Percentiles rank a stretch among this genome's conserved stretches.
phyloP scores from a whole-genome alignment of 2,329 filamentous ascomycete genomes.

The Rugonectria rugulosa region DNA sequence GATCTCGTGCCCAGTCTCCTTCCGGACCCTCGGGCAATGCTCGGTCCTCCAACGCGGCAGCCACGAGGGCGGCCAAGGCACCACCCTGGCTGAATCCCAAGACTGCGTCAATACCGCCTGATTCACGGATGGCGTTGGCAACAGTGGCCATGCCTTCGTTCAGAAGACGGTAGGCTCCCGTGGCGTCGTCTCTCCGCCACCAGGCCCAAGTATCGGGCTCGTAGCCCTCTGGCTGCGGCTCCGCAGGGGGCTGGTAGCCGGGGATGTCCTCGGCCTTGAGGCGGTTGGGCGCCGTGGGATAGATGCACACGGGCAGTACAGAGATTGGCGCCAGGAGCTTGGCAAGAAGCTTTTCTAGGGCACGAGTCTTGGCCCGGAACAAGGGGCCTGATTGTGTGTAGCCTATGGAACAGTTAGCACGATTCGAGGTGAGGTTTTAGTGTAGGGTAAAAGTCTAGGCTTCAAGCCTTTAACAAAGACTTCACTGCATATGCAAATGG shows the following conservation, averaged over 20 bases:
- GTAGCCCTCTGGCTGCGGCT: conserved; percentile 54
- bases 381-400: conserved; percentile 89
- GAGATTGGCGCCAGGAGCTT: conserved; percentile 73
- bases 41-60: conserved; percentile 70
- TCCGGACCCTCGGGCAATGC: conserved; percentile 37
- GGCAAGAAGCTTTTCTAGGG: conserved; percentile 79
- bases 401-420: conserved; percentile 57
- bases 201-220: conserved; percentile 79
- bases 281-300: conserved; percentile 73
- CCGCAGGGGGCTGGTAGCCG: conserved; percentile 62
- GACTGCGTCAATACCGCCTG: conserved; percentile 78
- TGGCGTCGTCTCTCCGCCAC: conserved; percentile 76
- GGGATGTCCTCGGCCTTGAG: conserved; percentile 73
- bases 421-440: conserved; percentile 19
- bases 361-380: conserved; percentile 89
- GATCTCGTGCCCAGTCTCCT: conserved; percentile 51
- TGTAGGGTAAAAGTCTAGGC: background rate
- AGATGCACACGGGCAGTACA: conserved; percentile 64
- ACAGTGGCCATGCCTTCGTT: conserved; percentile 72
- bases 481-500: background rate
- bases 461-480: background rate
- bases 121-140: conserved; percentile 66
- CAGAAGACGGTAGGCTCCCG: conserved; percentile 70
- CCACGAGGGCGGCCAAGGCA: conserved; percentile 74
- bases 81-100: conserved; percentile 86